Base-by-base conservation (phyloP, 768 basidiomycete genomes). In the Postia placenta region DNA sequence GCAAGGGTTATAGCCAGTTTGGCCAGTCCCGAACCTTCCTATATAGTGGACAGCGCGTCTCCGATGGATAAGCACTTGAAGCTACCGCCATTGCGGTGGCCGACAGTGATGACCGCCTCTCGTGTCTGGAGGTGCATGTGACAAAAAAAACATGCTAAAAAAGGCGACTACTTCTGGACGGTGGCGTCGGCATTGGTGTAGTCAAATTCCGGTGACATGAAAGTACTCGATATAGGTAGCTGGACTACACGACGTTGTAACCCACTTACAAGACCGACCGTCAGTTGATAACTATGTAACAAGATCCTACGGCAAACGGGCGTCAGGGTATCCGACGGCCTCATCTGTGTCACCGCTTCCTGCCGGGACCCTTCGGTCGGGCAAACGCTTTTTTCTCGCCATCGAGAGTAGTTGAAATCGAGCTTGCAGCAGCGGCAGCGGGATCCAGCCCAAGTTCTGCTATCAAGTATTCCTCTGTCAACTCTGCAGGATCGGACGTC, bases 401-500 rank as follows among this genome's bases (percentile, higher is more conserved):
- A 15, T 33, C 54, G 5, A 50, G 42, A 25, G 50, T 53, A 40
- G 48, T 54, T 9, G 54, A 49, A n/a, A 56, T 62, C 15, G 57
- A 42, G 27, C 50, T 52, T 5, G 51, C 37, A 5, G 47, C 12
- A 14, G 46, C 50, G 28, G 30, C 44, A 20, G 50, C n/a, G 40
- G 45, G 52, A 19, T 48, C 50, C 14, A 74, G 55, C 5, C 73
- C 74, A 19, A 94, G 70, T 56, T 85, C 82, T 11, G 73, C 63
- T 49, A 69, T 74, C 47, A 96, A 64, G 58, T 74, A 85, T 0
- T 67, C 66, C 56, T 82, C 83, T 30, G 81, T 75, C 12, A 96
- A 55, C 58, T 94, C 92, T 14, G 57, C 53, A 0, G 89, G 85
- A 56, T 91, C 83, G 0, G 88, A 87, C 0, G 89, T 94, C 62